These are phyloP conservation scores for Paraurostyla sp. DNA, from an alignment of 73 alveolate genomes.

Conservation along the genomic window DNA sequence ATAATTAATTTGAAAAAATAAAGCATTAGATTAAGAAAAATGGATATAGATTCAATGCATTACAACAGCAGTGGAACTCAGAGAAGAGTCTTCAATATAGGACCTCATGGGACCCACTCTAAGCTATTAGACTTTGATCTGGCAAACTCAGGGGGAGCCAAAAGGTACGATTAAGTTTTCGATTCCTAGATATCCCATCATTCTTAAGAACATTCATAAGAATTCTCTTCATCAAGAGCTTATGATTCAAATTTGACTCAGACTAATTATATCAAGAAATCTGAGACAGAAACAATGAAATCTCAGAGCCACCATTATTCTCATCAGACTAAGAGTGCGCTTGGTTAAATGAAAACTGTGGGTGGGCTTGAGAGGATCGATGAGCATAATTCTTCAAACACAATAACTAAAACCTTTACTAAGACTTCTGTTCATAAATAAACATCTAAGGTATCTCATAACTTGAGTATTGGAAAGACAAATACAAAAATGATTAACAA, in stretches of 20 bases:
- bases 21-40: not conserved
- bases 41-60: conserved; percentile 40
- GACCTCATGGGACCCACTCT: not conserved
- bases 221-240: not conserved
- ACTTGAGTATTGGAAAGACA: too few species aligned
- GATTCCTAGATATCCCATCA: conserved; percentile 8
- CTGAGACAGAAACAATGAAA: conserved; percentile 9
- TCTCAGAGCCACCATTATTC: not conserved
- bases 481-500: not conserved
- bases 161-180: conserved; percentile 20
- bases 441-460: too few species aligned
- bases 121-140: not conserved
- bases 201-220: not conserved
- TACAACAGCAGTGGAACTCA: too few species aligned
- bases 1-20: not conserved
- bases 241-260: not conserved
- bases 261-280: not conserved
- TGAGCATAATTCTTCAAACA: conserved; percentile 8
- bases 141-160: not conserved
- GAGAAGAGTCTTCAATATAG: conserved; percentile 2
- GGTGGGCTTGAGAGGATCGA: conserved; percentile 1
- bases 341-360: not conserved
- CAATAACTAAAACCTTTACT: too few species aligned
- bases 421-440: too few species aligned
- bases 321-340: not conserved